These are phyloP conservation scores for Talaromyces stipitatus DNA, from an alignment of 495 filamentous ascomycete species.

Conservation along the genomic window DNA sequence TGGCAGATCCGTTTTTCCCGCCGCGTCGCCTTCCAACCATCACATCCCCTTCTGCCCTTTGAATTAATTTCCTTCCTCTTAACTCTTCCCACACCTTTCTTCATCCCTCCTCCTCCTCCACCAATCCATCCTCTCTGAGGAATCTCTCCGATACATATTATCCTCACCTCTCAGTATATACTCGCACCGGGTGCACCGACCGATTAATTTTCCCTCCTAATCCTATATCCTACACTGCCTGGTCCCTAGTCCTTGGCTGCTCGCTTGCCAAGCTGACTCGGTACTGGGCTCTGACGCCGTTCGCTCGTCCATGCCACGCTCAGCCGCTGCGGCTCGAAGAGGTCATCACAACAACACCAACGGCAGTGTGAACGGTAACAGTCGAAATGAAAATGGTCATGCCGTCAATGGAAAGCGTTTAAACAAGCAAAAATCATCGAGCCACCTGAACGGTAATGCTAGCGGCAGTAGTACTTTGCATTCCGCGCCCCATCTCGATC, in stretches of 20 bases:
- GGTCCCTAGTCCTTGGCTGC: slow-evolving; percentile 45
- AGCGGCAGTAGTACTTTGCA: slow-evolving; percentile 41
- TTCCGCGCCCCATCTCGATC: slow-evolving; percentile 37
- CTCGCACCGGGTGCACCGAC: neutral
- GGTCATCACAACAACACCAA: slow-evolving; percentile 44
- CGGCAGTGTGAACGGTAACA: slow-evolving; percentile 16
- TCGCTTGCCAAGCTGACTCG: slow-evolving; percentile 46
- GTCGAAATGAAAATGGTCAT: slow-evolving; percentile 77
- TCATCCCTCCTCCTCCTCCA: slow-evolving; percentile 9
- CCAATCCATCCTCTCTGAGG: neutral
- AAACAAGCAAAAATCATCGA: slow-evolving; percentile 57
- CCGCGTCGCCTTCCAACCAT: slow-evolving; percentile 12
- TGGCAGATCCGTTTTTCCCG: slow-evolving; percentile 4
- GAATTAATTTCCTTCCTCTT: slow-evolving; percentile 4
- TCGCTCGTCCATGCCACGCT: slow-evolving; percentile 63
- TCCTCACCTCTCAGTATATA: slow-evolving; percentile 1
- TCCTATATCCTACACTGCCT: slow-evolving; percentile 18
- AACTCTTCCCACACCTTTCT: slow-evolving; percentile 11
- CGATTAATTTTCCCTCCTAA: neutral
- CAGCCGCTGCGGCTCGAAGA: slow-evolving; percentile 56
- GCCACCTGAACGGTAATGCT: slow-evolving; percentile 48
- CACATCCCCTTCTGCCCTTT: slow-evolving; percentile 7
- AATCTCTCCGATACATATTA: neutral
- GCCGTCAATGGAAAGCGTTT: slow-evolving; percentile 80
- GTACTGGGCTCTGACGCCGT: slow-evolving; percentile 35